These are phyloP conservation scores for Candolleomyces efflorescens DNA, from an alignment of 768 basidiomycete genomes.

Conservation along the genomic window DNA sequence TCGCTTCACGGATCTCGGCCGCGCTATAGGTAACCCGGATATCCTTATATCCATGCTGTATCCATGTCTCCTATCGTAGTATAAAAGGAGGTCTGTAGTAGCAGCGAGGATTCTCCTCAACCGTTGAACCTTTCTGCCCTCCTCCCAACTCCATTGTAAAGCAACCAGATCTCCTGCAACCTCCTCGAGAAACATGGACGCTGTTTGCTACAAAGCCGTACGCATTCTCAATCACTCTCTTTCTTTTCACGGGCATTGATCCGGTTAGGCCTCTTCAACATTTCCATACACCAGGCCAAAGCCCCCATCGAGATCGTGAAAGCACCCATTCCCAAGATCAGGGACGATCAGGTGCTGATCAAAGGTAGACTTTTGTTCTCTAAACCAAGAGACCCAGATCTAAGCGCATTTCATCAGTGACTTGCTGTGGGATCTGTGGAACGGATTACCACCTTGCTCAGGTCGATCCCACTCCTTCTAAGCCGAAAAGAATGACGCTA, in stretches of 20 bases:
- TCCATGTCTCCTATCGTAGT: too few relatives aligned
- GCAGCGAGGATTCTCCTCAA: too few relatives aligned
- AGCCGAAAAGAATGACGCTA: conserved; percentile 1
- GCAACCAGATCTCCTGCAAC: not conserved
- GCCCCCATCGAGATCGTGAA: conserved; percentile 46
- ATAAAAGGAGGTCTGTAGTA: too few relatives aligned
- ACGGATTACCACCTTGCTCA: conserved; percentile 52
- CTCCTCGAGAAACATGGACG: conserved; percentile 10
- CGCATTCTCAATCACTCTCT: not conserved
- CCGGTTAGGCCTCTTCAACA: not conserved
- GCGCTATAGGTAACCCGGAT: too few relatives aligned
- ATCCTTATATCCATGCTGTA: too few relatives aligned
- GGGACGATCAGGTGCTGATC: conserved; percentile 53
- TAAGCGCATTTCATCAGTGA: conserved; percentile 17
- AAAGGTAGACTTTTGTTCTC: conserved; percentile 35
- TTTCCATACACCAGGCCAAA: conserved; percentile 12
- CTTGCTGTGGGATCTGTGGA: conserved; percentile 56
- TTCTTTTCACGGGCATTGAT: too few relatives aligned
- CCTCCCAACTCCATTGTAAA: too few relatives aligned
- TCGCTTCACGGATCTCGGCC: too few relatives aligned
- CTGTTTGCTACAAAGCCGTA: conserved; percentile 14
- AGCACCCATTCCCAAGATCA: conserved; percentile 48
- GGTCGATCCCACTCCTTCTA: conserved; percentile 22
- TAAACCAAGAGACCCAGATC: not conserved
- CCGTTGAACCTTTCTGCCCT: too few relatives aligned